Evolutionary conservation across 768 basidiomycete genomes (phyloP), one percentile per base, ranked within the genome.

Genomic region (Hortiboletus flavorubellus): DNA sequence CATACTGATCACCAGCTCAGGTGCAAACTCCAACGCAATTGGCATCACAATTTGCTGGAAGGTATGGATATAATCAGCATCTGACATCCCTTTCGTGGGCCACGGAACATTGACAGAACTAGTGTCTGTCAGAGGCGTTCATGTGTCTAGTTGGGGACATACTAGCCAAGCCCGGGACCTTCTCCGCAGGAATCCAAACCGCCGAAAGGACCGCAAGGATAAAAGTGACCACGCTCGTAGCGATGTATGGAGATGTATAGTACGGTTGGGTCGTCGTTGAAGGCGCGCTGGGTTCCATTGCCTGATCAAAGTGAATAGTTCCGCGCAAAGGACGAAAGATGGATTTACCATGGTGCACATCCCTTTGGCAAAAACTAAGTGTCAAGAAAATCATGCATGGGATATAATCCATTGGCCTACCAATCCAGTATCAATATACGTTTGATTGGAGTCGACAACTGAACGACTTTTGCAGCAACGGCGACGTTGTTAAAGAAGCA

Each of bases 401-500:
- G 21, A 44, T 16, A 30, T n/a, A 38, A 38, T 30, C 11, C n/a
- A 54, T 35, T 30, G 40, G 75, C 87, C 60, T 66, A 97, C 96
- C 97, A 99, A 68, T 99, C 97, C 31, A 99, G 73, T 61, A 99
- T 98, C 59, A 99, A 67, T 14, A 98, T 86, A 67, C 81, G 90
- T 70, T 87, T 90, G 56, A 92, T 73, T 7, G 79, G 67, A 2
- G 89, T 88, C 51, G 78, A 62, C 58, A 87, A 75, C 67, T 91
- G 87, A 18, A 90, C 84, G 26, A 93, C 89, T 64, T 84, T 83
- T 18, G 92, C 82, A 1, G 95, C 95, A 15, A 99, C 90, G 1
- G 97, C 89, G 34, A 96, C 94, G 67, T 99, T 99, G 72, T 99
- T 99, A 76, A 94, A 97, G 76, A 99, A 97, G 72, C 97, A 98